These are phyloP conservation scores for Trichoderma atrobrunneum DNA, from an alignment of 2,329 filamentous ascomycete genomes.

Conservation along the genomic window DNA sequence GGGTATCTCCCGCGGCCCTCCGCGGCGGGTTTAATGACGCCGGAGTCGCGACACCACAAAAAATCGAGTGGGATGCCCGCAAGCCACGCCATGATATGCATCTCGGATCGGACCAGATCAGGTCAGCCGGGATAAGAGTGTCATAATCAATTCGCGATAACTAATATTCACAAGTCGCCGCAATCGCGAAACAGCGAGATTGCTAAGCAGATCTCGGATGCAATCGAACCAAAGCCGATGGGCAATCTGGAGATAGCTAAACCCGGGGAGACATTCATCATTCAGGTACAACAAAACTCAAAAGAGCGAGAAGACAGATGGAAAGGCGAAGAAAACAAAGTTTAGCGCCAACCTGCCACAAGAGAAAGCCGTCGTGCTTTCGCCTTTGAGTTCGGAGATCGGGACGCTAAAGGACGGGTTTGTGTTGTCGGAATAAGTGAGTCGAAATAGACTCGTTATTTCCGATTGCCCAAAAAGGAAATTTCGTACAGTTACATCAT, in stretches of 20 bases:
- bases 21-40: neutral
- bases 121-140: neutral
- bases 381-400: neutral
- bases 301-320: neutral
- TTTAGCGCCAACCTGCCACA: neutral
- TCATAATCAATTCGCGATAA: neutral
- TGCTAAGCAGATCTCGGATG: neutral
- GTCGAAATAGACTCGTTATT: neutral
- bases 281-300: neutral
- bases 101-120: neutral
- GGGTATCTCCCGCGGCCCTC: neutral
- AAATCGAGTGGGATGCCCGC: neutral
- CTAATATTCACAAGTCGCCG: neutral
- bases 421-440: constrained; percentile 4
- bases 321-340: neutral
- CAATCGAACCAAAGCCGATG: neutral
- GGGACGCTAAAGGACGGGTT: neutral
- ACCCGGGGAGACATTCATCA: neutral
- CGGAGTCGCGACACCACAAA: neutral
- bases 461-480: constrained; percentile 5
- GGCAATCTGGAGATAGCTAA: neutral
- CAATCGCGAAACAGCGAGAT: neutral
- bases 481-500: neutral
- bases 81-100: neutral
- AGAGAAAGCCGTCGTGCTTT: neutral